phyloP scores from a whole-genome alignment of 2,329 filamentous ascomycete genomes.

The Penicillium sp. region DNA sequence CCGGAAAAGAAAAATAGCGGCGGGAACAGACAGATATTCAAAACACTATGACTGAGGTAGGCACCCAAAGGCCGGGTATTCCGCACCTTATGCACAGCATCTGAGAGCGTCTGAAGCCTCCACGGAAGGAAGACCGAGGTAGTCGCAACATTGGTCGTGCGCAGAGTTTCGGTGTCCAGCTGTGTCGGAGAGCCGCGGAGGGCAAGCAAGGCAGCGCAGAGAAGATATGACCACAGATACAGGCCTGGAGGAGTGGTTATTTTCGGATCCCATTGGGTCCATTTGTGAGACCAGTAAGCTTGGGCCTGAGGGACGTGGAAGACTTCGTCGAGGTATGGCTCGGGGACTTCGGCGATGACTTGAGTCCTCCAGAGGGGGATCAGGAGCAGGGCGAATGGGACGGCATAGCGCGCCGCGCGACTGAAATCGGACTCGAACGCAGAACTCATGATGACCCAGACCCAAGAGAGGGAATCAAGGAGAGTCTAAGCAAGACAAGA shows the following conservation, averaged over 20 bases:
- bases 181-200: constrained; percentile 32
- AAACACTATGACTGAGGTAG: constrained; percentile 48
- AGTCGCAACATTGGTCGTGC: constrained; percentile 39
- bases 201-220: constrained; percentile 24
- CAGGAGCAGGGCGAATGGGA: constrained; percentile 35
- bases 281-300: constrained; percentile 73
- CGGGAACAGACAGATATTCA: constrained; percentile 83
- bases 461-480: not conserved
- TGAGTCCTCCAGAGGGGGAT: constrained; percentile 42
- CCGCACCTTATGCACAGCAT: constrained; percentile 41
- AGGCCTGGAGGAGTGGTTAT: constrained; percentile 94
- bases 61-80: constrained; percentile 32
- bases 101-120: constrained; percentile 54
- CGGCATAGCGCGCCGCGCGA: constrained; percentile 37
- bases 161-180: constrained; percentile 35
- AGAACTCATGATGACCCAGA: constrained; percentile 30
- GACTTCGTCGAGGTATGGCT: constrained; percentile 58
- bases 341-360: constrained; percentile 51
- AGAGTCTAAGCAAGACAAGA: not conserved
- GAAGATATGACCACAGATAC: constrained; percentile 56
- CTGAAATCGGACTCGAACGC: constrained; percentile 32
- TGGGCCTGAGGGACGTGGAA: constrained; percentile 83
- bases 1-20: constrained; percentile 94
- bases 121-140: constrained; percentile 43
- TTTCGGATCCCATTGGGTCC: constrained; percentile 85